Evolutionary conservation across 306 rosid genomes (phyloP), one percentile per base, ranked within the genome.

Genomic region (Quercus berberidifolia): DNA sequence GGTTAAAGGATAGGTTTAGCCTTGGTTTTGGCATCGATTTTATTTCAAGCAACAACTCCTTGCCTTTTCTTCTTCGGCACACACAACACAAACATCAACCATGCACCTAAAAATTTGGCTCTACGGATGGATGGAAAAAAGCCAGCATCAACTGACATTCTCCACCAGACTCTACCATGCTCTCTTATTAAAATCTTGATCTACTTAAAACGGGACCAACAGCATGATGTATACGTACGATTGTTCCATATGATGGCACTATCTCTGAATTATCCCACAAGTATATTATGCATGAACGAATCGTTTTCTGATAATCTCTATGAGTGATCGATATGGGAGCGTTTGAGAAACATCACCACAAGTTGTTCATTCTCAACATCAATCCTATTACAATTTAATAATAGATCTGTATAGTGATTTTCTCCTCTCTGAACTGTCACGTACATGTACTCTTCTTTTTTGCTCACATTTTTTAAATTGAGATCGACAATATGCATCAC

Each of bases 21-120:
- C 78, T 76, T 67, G 80, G 71, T 74, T 82, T 72, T 78, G 80
- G 81, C 75, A 74, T 51, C 64, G 78, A 79, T 78, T 74, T 82
- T 79, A 21, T 85, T 77, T 79, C 75, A 77, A 81, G 76, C 83
- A 87, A 84, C 87, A 78, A 84, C 64, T 69, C 74, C 13, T 71
- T 13, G 25, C 12, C 63, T 76, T 68, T 64, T 59, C 25, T 69
- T 25, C 72, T 73, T 56, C 68, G 21, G 54, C 83, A 30, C 75
- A 57, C 78, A 26, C 85, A 9, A 49, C 56, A 55, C 78, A 33
- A 77, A 75, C 86, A 80, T 70, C 88, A 82, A 74, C 41, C 77
- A 41, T 41, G 46, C 46, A 83, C 86, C 83, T 67, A 68, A 80
- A 68, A 80, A 74, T 72, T 72, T 77, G 25, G 30, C 54, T 49